Evolutionary conservation across 768 basidiomycete species (phyloP).

Genomic region (Russula vinacea): DNA sequence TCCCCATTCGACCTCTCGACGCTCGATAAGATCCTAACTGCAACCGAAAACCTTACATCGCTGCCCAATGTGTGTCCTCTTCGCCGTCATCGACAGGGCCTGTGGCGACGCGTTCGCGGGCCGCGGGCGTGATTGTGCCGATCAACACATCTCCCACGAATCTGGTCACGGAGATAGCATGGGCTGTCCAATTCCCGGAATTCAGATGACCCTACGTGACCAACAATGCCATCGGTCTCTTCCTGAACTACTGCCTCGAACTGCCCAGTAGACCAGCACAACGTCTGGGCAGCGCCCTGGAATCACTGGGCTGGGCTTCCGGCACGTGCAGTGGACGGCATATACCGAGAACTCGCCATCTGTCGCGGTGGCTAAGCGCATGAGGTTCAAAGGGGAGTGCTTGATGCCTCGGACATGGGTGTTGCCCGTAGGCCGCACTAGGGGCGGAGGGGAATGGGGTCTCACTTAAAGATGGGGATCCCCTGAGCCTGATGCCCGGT

Average conservation of each 20-base stretch:
- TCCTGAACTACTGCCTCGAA: conserved; percentile 43
- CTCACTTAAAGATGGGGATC: conserved; percentile 30
- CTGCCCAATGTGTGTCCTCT: conserved; percentile 33
- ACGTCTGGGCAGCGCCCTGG: too few species aligned
- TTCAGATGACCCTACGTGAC: conserved; percentile 25
- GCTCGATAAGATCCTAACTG: conserved; percentile 31
- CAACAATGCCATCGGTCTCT: conserved; percentile 37
- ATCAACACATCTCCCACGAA: conserved; percentile 29
- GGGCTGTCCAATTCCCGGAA: conserved; percentile 19
- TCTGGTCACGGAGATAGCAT: conserved; percentile 21
- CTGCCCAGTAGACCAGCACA: conserved; percentile 20
- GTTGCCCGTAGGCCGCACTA: too few species aligned
- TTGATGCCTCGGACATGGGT: conserved; percentile 41
- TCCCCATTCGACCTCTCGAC: conserved; percentile 35
- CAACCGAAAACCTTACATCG: conserved; percentile 30
- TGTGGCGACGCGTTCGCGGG: conserved; percentile 40
- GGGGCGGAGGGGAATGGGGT: too few species aligned
- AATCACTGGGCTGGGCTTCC: too few species aligned
- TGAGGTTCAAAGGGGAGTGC: conserved; percentile 50
- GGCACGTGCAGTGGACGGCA: conserved; percentile 47
- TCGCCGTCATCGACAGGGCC: conserved; percentile 44
- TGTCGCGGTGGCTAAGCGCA: conserved; percentile 40
- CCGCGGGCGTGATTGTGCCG: conserved; percentile 41
- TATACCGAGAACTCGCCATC: conserved; percentile 40
- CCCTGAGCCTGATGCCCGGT: conserved; percentile 36